phyloP scores from a whole-genome alignment of 176 grass and related monocot genomes.

The Eremochloa ophiuroides region DNA sequence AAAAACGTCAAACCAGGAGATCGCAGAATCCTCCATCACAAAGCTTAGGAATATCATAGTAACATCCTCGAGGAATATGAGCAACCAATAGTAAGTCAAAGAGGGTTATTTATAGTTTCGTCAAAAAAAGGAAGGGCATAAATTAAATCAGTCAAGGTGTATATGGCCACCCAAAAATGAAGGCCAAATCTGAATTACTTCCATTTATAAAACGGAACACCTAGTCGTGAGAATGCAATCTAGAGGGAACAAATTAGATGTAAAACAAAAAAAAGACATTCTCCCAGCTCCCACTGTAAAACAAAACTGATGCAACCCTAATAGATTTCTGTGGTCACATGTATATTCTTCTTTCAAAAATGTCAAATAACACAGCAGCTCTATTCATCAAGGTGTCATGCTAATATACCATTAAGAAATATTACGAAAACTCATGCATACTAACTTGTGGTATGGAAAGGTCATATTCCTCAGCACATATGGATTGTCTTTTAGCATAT shows the following conservation, averaged over 20 bases:
- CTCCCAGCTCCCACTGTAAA: not conserved
- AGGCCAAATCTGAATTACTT: not conserved
- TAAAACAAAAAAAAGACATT: not conserved
- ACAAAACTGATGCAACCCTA: not conserved
- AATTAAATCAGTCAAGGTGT: not conserved
- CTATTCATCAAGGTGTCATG: not conserved
- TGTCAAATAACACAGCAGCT: not conserved
- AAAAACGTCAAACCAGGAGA: no score
- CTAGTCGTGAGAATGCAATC: not conserved
- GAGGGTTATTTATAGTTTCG: not conserved
- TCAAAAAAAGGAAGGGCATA: not conserved
- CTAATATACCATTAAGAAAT: not conserved
- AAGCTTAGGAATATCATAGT: slow-evolving; percentile 39
- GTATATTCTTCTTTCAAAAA: slow-evolving; percentile 4
- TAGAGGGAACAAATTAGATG: not conserved
- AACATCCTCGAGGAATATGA: slow-evolving; percentile 26
- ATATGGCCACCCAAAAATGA: not conserved
- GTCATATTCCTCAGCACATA: slow-evolving; percentile 45
- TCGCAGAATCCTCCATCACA: no score
- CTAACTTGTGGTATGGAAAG: slow-evolving; percentile 48
- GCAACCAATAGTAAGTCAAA: not conserved
- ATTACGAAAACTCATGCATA: not conserved
- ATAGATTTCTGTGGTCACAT: not conserved
- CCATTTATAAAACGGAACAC: not conserved
- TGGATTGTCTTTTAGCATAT: slow-evolving; percentile 31